Base-by-base conservation (phyloP, 139 green algal genomes). In the Zygnema cylindricum region DNA sequence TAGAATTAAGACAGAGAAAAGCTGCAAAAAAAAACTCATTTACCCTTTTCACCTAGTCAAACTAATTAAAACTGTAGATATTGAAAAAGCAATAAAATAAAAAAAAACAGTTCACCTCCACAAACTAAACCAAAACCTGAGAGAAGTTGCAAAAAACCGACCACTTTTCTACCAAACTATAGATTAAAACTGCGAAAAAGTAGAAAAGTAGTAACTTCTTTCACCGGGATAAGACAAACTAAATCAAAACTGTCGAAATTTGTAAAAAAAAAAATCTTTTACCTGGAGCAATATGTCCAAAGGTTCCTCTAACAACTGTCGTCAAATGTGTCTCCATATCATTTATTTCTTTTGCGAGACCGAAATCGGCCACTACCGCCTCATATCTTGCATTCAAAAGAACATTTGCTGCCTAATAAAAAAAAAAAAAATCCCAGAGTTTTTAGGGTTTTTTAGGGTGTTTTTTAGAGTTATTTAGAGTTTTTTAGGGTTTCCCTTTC, bases 221-320 rank as follows among this genome's bases (percentile, higher is more conserved):
- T n/a, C n/a, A n/a, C n/a, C n/a, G n/a, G n/a, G 30, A 36, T 73
- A 73, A 30, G 30, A 73, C 30, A 36, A n/a, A 73, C 30, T n/a
- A 73, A 73, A n/a, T n/a, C 30, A 73, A 30, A 73, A 73, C 57
- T 73, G 30, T 73, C 30, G 30, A 73, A 73, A 30, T 73, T n/a
- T 73, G 30, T n/a, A 73, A 73, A 30, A 73, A n/a, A n/a, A 73
- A n/a, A n/a, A n/a, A n/a, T n/a, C 71, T 55, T 42, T 2, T 55
- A 86, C 82, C 82, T 43, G 84, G 84, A 1, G 84, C 84, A 22
- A 88, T 84, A 69, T 88, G 69, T 0, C 84, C 84, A 0, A 89
- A 43, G 25, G 84, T 89, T 11, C 84, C 84, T 33, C 38, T 54
- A 33, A 89, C 84, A 7, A 1, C 30, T 33, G 1, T 88, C 1